These are phyloP conservation scores for Hypholoma sublateritium DNA, from an alignment of 768 basidiomycete genomes.

Conservation along the genomic window DNA sequence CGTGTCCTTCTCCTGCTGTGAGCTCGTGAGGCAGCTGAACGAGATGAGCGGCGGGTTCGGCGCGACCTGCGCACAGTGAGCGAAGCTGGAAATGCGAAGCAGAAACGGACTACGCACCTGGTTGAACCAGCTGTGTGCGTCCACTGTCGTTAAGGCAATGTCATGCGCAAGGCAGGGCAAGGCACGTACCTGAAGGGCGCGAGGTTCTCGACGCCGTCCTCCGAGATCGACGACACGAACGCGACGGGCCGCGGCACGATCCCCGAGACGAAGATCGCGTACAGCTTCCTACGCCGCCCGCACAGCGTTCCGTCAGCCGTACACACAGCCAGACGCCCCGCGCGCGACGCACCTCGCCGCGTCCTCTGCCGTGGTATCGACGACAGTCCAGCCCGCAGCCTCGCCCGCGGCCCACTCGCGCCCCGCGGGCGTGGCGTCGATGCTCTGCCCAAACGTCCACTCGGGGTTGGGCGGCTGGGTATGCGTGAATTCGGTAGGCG, in stretches of 20 bases:
- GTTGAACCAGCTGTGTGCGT: slow-evolving; percentile 44
- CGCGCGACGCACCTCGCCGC: slow-evolving; percentile 29
- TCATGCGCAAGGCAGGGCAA: background rate
- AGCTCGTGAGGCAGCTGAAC: slow-evolving; percentile 36
- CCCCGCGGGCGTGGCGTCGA: slow-evolving; percentile 34
- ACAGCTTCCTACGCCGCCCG: slow-evolving; percentile 28
- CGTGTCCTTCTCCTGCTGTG: slow-evolving; percentile 51
- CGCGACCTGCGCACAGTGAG: slow-evolving; percentile 36
- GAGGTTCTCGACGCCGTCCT: slow-evolving; percentile 54
- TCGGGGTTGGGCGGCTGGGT: slow-evolving; percentile 36
- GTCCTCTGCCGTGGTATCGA: slow-evolving; percentile 30
- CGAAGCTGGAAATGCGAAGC: slow-evolving; percentile 24
- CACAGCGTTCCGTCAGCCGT: background rate
- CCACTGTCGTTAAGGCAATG: background rate
- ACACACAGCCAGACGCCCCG: background rate
- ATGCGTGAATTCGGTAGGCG: slow-evolving; percentile 24
- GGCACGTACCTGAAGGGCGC: slow-evolving; percentile 50
- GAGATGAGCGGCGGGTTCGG: slow-evolving; percentile 67
- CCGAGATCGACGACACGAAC: slow-evolving; percentile 62
- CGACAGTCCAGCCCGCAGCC: slow-evolving; percentile 36
- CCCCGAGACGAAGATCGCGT: slow-evolving; percentile 51
- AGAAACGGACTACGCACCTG: slow-evolving; percentile 20
- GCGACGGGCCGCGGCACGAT: slow-evolving; percentile 69
- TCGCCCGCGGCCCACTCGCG: slow-evolving; percentile 44
- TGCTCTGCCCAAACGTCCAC: slow-evolving; percentile 36